Evolutionary conservation across 176 grass and related monocot species (phyloP), one percentile per base, ranked within the genome.

Genomic region (Triticum urartu): DNA sequence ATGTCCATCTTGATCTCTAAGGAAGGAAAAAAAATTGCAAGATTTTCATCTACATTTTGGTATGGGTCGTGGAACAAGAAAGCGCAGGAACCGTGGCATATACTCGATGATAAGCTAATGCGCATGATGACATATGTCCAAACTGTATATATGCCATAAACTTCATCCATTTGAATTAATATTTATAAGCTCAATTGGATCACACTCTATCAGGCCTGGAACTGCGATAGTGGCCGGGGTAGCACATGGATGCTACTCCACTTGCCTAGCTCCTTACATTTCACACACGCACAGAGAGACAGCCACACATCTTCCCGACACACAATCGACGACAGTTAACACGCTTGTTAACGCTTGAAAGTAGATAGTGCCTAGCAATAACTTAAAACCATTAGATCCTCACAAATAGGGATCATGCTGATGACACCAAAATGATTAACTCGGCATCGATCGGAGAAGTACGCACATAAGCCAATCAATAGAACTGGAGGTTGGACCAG

Each of bases 241-340:
- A 77, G 47, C 74, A 77, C 74, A 77, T 77, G 47, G 4, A 34
- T 77, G 30, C 2, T 75, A 77, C 74, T 77, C 74, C 74, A 77
- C 74, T 77, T 77, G 74, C 74, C 74, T 58, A 20, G 45, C 15
- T 77, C 47, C 74, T 77, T 77, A 54, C 43, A 77, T 77, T 58
- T 34, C 28, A 1, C 45, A 32, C 73, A 54, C n/a, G 47, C 15
- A 38, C 12, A 74, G 8, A 40, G 6, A 39, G 2, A 73, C 39
- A 43, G 7, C 17, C 20, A 24, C 8, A 69, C 6, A 54, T 33
- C 14, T 48, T 48, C 42, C 28, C 15, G 14, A 50, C 24, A 9
- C 72, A 48, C 22, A 75, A 74, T 15, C 14, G 11, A 74, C 40
- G 35, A 54, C 5, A 54, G 5, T 54, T 54, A 59, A 59, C 54